phyloP scores from a whole-genome alignment of 352 stramenopile genomes.

The Globisporangium heterothallicum region DNA sequence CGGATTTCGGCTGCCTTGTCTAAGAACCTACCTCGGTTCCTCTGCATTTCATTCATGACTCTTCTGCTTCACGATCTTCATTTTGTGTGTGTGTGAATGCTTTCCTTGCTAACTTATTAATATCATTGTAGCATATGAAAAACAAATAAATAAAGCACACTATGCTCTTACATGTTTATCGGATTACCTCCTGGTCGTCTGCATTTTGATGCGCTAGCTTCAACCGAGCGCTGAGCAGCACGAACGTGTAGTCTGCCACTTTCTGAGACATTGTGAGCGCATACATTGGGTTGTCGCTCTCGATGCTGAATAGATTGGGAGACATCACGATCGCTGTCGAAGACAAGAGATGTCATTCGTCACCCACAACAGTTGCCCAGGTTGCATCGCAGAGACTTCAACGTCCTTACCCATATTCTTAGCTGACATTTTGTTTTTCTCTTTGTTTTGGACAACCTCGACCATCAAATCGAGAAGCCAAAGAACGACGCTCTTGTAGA shows the following conservation, averaged over 20 bases:
- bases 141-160: no score
- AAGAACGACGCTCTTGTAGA: conserved; percentile 39
- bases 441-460: conserved; percentile 45
- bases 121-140: conserved; percentile 9
- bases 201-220: conserved; percentile 8
- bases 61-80: neutral
- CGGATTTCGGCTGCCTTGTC: conserved; percentile 78
- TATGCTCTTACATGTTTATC: no score
- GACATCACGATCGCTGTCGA: conserved; percentile 58
- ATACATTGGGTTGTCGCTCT: conserved; percentile 61
- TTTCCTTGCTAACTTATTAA: conserved; percentile 9
- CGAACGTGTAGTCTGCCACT: conserved; percentile 56
- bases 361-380: no score
- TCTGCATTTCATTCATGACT: conserved; percentile 11
- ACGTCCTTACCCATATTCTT: conserved; percentile 75
- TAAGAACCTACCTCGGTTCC: conserved; percentile 16
- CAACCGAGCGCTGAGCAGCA: conserved; percentile 40
- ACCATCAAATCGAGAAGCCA: conserved; percentile 80
- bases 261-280: conserved; percentile 70
- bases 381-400: no score
- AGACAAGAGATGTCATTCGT: no score
- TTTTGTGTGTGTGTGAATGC: neutral
- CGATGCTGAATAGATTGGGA: conserved; percentile 70
- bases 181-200: neutral
- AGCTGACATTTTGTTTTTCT: conserved; percentile 72